Base-by-base conservation (phyloP, 805 yeast species). In the Yarrowia osloensis region DNA sequence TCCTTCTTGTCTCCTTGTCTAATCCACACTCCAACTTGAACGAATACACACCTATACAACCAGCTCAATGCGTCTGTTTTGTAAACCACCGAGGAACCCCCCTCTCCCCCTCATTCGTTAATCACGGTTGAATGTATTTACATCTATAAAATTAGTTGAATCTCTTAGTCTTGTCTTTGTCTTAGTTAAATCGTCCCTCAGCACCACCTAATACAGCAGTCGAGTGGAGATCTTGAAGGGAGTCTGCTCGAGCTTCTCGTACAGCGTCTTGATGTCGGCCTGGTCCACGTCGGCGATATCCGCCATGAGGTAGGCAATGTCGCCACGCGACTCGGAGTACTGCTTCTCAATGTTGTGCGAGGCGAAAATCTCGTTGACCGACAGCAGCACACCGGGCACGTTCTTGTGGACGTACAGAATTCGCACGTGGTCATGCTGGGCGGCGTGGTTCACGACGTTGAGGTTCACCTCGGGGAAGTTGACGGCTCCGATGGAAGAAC, bases 391-490 rank as follows among this genome's bases (percentile, higher is more conserved):
- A 86, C 99, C 99, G 31, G 99, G 99, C 74, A 95, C 97, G 80
- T 95, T 95, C 80, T 90, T 95, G 82, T 95, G 99, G 75, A 93
- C 90, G 81, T 95, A 95, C 74, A 95, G 83, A 47, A 95, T 97
- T 82, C 99, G 90, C 72, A 93, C 98, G 66, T 77, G 78, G 67
- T 88, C 85, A 77, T 89, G 85, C 76, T 89, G 88, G 78, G 91
- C 97, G 76, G 91, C 96, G 79, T 89, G 84, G 74, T 91, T 90
- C 72, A 91, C 82, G 37, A 92, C 89, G 81, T 98, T 90, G 74
- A 95, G 84, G 28, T 94, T 81, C 71, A 95, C 98, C 82, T 95
- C 98, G 75, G 99, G 99, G 96, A 95, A 93, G 85, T 95, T 95
- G 68, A 94, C 99, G 6, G 98, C 93, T 74, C 97, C 98, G 62